Conservation (phyloP, 1,284 basidiomycete genomes). For the Trichosporon asahii region DNA sequence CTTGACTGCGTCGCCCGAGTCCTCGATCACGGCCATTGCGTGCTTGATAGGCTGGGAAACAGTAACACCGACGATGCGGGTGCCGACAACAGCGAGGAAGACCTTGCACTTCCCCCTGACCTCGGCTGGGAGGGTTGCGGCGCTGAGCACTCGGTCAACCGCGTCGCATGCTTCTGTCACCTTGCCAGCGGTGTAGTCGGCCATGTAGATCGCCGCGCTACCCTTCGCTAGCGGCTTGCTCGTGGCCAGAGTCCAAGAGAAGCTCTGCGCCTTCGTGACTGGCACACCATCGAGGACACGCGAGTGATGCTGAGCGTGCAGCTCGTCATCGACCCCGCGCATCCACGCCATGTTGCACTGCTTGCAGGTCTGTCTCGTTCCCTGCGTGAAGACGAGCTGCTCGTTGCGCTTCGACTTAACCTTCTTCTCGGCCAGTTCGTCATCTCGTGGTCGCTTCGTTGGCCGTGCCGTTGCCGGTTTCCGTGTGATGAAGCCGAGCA, state of each 20-base stretch:
- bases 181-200: not conserved
- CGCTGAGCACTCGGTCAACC: slow-evolving; percentile 51
- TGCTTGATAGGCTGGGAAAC: slow-evolving; percentile 51
- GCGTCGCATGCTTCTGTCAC: slow-evolving; percentile 44
- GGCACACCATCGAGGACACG: slow-evolving; percentile 48
- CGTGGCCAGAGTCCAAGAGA: not conserved
- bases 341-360: slow-evolving; percentile 53
- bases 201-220: not conserved
- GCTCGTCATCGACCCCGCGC: slow-evolving; percentile 48
- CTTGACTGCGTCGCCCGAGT: slow-evolving; percentile 18
- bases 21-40: slow-evolving; percentile 47
- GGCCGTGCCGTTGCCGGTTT: not conserved
- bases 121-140: slow-evolving; percentile 43
- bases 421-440: not conserved
- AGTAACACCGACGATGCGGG: slow-evolving; percentile 49
- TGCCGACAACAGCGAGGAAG: slow-evolving; percentile 41
- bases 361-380: slow-evolving; percentile 43
- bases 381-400: slow-evolving; percentile 40
- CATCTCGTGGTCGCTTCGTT: not conserved
- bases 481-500: not conserved
- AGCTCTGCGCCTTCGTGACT: not conserved
- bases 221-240: not conserved
- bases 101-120: slow-evolving; percentile 49
- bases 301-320: slow-evolving; percentile 51
- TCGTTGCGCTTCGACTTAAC: slow-evolving; percentile 21